Conservation (phyloP, 2,329 filamentous ascomycete species). For the Diaporthe velutina region DNA sequence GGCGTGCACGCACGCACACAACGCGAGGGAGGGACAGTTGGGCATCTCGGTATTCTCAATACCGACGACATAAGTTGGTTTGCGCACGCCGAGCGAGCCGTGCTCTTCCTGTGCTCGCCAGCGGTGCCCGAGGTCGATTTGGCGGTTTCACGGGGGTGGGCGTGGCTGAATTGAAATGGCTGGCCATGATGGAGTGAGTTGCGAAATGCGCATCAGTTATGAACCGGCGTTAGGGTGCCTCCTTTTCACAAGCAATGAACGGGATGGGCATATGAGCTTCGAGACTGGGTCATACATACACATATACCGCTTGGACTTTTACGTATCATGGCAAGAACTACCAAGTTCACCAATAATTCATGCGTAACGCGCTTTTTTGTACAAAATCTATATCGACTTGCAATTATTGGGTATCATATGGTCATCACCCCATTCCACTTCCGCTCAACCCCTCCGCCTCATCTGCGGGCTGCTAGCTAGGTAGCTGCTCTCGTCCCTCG, state of each 20-base stretch:
- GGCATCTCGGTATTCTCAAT: not conserved
- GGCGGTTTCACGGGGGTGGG: not conserved
- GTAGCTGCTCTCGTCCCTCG: conserved; percentile 69
- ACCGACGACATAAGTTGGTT: not conserved
- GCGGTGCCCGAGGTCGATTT: not conserved
- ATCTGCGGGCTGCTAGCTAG: conserved; percentile 67
- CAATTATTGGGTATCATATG: conserved; percentile 33
- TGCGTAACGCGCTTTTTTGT: conserved; percentile 30
- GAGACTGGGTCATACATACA: conserved; percentile 13
- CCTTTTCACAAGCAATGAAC: conserved; percentile 3
- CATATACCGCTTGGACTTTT: conserved; percentile 11
- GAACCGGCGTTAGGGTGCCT: conserved; percentile 36
- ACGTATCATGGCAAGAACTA: not conserved
- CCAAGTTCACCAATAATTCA: conserved; percentile 34
- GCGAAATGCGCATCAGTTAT: conserved; percentile 19
- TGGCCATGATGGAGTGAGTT: conserved; percentile 15
- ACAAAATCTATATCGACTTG: conserved; percentile 11
- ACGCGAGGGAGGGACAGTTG: not conserved
- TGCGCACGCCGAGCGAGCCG: not conserved
- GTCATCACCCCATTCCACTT: not conserved
- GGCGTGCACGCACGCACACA: not conserved
- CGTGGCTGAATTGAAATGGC: not conserved
- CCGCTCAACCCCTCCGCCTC: conserved; percentile 47
- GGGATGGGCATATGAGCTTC: conserved; percentile 21
- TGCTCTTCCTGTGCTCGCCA: not conserved